Base-by-base conservation (phyloP, 1,139 yeast genomes). In the Lodderomyces orthopsilosis region DNA sequence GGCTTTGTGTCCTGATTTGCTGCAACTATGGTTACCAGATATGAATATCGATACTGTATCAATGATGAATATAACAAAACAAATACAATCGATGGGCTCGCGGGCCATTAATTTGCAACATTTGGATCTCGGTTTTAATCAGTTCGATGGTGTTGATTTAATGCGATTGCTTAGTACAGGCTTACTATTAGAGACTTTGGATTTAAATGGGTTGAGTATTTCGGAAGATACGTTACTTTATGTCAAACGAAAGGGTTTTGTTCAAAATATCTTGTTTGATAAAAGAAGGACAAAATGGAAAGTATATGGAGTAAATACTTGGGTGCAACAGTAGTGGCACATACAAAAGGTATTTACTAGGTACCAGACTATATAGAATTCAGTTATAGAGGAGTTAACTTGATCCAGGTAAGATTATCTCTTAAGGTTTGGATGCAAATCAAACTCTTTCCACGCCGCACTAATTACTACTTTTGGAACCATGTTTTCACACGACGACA, bases 61-160 rank as follows among this genome's bases (percentile, higher is more conserved):
- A 0, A 59, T 71, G 62, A 59, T 57, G 35, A 57, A 54, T 28
- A 63, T 72, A 33, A 51, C 56, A 32, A 51, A 52, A 12, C 46
- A 32, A 12, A 22, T 42, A 1, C 23, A 13, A 15, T 22, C 26
- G 19, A 23, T 35, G 8, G 17, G 17, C 2, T 7, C 3, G 5
- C 26, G 23, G 23, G 8, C 23, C 2, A 45, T 44, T 2, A 44
- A 51, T 1, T 54, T 70, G 23, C 51, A 53, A 12, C 40, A 55
- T 2, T 51, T 72, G 17, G 77, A 72, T 47, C 46, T 72, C 10
- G 68, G 76, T 46, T 70, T 67, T 45, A 68, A 71, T 45, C 58
- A 53, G 36, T 54, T 72, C 4, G 67, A 66, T 42, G 77, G 77
- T 0, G 59, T 66, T 18, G 75, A 75, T 1, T 53, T 72, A n/a